Base-by-base conservation (phyloP, 169 alveolate species). In the Prorocentrum cordatum region DNA sequence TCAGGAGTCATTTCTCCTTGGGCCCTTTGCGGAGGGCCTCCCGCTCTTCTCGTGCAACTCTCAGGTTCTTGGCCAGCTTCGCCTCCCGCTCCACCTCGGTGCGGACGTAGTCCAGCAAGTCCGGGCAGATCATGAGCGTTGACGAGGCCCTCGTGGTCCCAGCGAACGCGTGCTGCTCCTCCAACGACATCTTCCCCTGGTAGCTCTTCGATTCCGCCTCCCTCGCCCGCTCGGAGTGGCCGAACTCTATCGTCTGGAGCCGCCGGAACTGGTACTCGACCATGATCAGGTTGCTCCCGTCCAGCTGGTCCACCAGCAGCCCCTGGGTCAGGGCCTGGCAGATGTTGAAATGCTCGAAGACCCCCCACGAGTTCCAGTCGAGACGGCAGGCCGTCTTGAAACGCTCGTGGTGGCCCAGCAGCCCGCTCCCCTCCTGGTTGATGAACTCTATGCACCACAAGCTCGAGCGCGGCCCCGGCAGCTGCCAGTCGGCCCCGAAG, bases 11-110 rank as follows among this genome's bases (percentile, higher is more conserved):
- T n/a, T n/a, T n/a, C n/a, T n/a, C n/a, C n/a, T n/a, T n/a, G n/a
- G 18, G 7, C 5, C 58, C 38, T 12, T 75, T 75, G 1, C 86
- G 22, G 0, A 27, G n/a, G 4, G 33, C 39, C 72, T 77, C 87
- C 0, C 87, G 62, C 73, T 77, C 87, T 18, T 77, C 87, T 3
- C 85, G 85, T 0, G 85, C 85, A 16, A 35, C 32, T 0, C 85
- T 27, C 16, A 73, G 24, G 31, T 73, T 73, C 58, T 73, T 73
- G 20, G 61, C 27, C 39, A 73, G 32, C 12, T 18, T 3, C 7
- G 68, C 84, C 10, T 72, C 84, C 22, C 42, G 62, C 33, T 72
- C 84, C 4, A 73, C 71, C 38, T 73, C 85, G 12, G 0, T 20
- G 12, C 33, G 18, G 29, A 73, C 85, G 22, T 70, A 38, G 2